phyloP scores from a whole-genome alignment of 2,329 filamentous ascomycete species.

The Sphaerulina musiva region DNA sequence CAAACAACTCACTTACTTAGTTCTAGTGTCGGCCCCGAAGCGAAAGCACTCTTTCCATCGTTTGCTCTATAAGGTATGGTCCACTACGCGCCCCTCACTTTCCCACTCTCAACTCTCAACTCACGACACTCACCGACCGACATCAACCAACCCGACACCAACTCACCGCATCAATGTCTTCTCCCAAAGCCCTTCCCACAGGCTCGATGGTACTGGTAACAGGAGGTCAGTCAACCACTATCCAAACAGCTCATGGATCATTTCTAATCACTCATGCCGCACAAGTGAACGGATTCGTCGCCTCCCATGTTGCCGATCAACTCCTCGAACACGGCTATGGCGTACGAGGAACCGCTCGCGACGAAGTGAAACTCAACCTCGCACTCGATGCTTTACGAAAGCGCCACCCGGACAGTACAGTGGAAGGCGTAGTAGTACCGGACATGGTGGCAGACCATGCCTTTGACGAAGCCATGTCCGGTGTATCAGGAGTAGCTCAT shows the following conservation, averaged over 20 bases:
- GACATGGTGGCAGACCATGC: not conserved
- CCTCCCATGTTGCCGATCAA: not conserved
- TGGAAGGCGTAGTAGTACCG: not conserved
- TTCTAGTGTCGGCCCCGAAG: not conserved
- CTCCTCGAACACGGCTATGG: constrained; percentile 1
- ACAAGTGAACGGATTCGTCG: constrained; percentile 26
- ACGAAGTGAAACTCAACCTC: not conserved
- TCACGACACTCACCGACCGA: not conserved
- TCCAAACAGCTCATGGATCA: not conserved
- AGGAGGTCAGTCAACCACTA: not conserved
- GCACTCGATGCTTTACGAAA: not conserved
- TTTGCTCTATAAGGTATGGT: no score
- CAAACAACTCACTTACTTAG: not conserved
- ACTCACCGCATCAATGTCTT: not conserved
- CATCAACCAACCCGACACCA: not conserved
- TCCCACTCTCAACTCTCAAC: not conserved
- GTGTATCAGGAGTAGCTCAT: not conserved
- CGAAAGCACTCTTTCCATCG: no score
- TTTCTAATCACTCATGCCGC: not conserved
- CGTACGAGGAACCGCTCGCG: constrained; percentile 4
- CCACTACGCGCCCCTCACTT: no score
- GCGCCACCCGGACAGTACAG: not conserved
- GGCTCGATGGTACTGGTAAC: not conserved
- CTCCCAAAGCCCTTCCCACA: not conserved
- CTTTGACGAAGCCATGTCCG: not conserved